A percentile compares a stretch with the other conserved stretches of the same genome.
These are phyloP conservation scores for Luffa aegyptiaca DNA, from an alignment of 306 rosid species.

Conservation along the genomic window DNA sequence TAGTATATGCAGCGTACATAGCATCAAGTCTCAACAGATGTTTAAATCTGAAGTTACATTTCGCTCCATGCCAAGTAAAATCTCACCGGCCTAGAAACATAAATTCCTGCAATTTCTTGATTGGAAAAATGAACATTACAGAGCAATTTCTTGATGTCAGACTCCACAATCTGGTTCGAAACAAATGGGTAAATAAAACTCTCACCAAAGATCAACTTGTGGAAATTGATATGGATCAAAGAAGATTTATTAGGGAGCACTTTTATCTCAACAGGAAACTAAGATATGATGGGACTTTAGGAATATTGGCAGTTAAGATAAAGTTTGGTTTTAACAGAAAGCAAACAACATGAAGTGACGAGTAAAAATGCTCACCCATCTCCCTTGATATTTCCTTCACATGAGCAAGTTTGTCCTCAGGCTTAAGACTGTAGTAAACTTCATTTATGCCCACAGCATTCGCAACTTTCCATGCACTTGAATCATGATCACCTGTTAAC, in stretches of 20 bases:
- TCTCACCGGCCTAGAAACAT: neutral
- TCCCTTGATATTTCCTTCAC: conserved; percentile 82
- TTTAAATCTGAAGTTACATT: neutral
- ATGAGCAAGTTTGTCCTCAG: conserved; percentile 89
- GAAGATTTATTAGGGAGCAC: neutral
- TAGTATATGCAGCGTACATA: neutral
- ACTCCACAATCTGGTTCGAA: neutral
- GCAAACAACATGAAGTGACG: neutral
- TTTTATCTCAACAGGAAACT: neutral
- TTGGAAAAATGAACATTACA: neutral
- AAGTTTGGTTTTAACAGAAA: neutral
- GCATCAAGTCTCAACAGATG: neutral
- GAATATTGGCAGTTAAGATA: neutral
- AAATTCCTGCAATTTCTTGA: neutral
- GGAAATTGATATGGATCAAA: neutral
- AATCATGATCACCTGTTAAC: conserved; percentile 91
- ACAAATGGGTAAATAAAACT: neutral
- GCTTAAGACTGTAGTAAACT: conserved; percentile 80
- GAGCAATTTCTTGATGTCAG: neutral
- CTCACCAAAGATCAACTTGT: neutral
- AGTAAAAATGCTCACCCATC: conserved; percentile 40
- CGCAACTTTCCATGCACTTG: conserved; percentile 90
- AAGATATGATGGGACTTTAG: neutral
- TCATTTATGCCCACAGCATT: conserved; percentile 77
- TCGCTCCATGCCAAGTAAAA: neutral